Percentiles rank a stretch among this genome's conserved stretches.
Conservation (phyloP, 2,329 filamentous ascomycete genomes). For the Scedosporium aurantiacum region DNA sequence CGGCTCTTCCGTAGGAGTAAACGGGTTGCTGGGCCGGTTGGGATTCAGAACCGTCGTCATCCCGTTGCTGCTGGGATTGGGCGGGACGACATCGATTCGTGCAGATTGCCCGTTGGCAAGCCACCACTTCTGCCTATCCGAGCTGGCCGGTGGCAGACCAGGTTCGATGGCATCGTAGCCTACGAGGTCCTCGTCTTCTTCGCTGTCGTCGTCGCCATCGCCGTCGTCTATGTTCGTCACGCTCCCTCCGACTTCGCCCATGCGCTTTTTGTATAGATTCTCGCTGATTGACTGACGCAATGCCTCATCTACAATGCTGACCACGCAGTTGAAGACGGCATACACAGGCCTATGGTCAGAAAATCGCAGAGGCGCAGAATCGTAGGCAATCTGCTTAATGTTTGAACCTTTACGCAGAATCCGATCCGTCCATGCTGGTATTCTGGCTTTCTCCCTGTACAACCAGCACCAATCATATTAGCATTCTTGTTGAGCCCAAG, state of each 20-base stretch:
- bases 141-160: slow-evolving; percentile 58
- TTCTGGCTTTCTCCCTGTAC: slow-evolving; percentile 75
- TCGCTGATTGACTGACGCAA: slow-evolving; percentile 61
- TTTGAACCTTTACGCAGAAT: slow-evolving; percentile 78
- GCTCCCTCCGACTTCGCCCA: slow-evolving; percentile 53
- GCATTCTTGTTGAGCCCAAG: no score
- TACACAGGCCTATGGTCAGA: slow-evolving; percentile 97
- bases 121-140: slow-evolving; percentile 62
- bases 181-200: slow-evolving; percentile 69
- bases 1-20: slow-evolving; percentile 58
- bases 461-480: neutral
- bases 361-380: slow-evolving; percentile 70
- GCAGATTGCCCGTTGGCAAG: slow-evolving; percentile 62
- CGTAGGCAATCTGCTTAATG: slow-evolving; percentile 72
- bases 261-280: slow-evolving; percentile 62
- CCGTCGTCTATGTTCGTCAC: slow-evolving; percentile 38
- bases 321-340: slow-evolving; percentile 73
- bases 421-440: slow-evolving; percentile 95
- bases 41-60: slow-evolving; percentile 58
- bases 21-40: slow-evolving; percentile 70
- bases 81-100: slow-evolving; percentile 58
- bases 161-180: slow-evolving; percentile 77
- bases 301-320: slow-evolving; percentile 69
- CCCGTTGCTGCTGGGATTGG: slow-evolving; percentile 32
- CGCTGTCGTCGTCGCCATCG: slow-evolving; percentile 43